Conservation (phyloP, 768 basidiomycete genomes). For the Xerocomellus dryophilus region DNA sequence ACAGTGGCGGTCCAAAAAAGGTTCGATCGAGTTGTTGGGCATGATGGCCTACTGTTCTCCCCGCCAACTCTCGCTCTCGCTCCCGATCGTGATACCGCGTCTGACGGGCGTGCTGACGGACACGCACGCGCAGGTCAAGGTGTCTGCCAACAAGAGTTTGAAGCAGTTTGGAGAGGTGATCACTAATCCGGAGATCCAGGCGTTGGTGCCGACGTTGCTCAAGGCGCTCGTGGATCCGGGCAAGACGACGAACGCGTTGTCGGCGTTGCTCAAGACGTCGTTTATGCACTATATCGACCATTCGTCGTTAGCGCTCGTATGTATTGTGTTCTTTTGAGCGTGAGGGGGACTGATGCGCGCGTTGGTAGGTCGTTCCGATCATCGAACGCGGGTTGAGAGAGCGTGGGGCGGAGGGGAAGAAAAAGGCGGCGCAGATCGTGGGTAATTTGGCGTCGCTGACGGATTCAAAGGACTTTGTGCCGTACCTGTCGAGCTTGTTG, state of each 20-base stretch:
- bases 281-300: constrained; percentile 99
- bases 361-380: constrained; percentile 83
- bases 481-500: constrained; percentile 84
- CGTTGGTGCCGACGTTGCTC: constrained; percentile 81
- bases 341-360: neutral
- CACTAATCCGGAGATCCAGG: constrained; percentile 94
- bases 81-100: constrained; percentile 96
- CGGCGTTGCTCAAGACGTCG: constrained; percentile 86
- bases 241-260: constrained; percentile 81
- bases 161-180: constrained; percentile 99
- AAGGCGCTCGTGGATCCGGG: constrained; percentile 95
- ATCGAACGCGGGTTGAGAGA: constrained; percentile 90
- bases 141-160: constrained; percentile 90
- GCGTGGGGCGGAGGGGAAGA: constrained; percentile 90
- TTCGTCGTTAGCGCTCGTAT: constrained; percentile 87
- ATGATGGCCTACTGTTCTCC: constrained; percentile 99
- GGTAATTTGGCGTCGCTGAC: constrained; percentile 94
- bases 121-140: constrained; percentile 93
- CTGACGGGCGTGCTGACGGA: constrained; percentile 93
- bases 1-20: constrained; percentile 97
- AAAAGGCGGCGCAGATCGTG: constrained; percentile 93
- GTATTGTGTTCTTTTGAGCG: constrained; percentile 24
- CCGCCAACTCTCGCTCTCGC: constrained; percentile 86
- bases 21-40: constrained; percentile 93
- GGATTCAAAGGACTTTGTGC: constrained; percentile 89